A percentile compares a stretch with the other conserved stretches of the same genome.
Evolutionary conservation across 2,329 filamentous ascomycete species (phyloP).

Genomic region (Fusarium circinatum): DNA sequence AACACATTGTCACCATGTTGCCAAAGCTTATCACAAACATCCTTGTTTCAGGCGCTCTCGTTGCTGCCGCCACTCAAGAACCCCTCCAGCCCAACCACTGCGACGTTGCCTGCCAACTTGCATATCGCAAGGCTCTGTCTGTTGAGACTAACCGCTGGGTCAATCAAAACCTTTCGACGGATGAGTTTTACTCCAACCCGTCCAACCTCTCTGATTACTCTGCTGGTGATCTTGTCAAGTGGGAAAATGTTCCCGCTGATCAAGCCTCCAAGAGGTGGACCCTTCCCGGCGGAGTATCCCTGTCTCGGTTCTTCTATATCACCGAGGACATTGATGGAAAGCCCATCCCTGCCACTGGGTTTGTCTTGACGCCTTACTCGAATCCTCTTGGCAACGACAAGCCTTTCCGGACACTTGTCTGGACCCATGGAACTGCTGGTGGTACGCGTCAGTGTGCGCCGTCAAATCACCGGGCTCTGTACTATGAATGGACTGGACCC

Average conservation of each 20-base stretch:
- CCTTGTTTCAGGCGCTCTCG: not conserved
- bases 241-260: conserved; percentile 4
- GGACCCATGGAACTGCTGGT: conserved; percentile 22
- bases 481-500: conserved; percentile 5
- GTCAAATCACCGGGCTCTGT: not conserved
- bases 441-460: conserved; percentile 16
- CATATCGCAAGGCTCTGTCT: not conserved
- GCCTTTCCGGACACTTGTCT: conserved; percentile 15
- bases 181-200: conserved; percentile 13
- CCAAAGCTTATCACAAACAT: not conserved
- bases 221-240: conserved; percentile 13
- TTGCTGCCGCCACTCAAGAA: not conserved
- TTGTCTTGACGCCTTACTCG: conserved; percentile 4
- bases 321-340: conserved; percentile 16
- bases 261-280: conserved; percentile 10
- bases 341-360: conserved; percentile 5
- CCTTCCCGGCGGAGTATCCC: not conserved
- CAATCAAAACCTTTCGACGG: not conserved
- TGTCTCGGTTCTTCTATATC: conserved; percentile 20
- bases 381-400: conserved; percentile 18
- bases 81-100: conserved; percentile 9
- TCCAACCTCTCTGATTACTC: not conserved
- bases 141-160: not conserved
- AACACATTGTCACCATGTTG: not conserved
- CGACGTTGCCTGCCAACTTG: conserved; percentile 5